Base-by-base conservation (phyloP, 495 filamentous ascomycete species). In the Stereocaulon alpinum region DNA sequence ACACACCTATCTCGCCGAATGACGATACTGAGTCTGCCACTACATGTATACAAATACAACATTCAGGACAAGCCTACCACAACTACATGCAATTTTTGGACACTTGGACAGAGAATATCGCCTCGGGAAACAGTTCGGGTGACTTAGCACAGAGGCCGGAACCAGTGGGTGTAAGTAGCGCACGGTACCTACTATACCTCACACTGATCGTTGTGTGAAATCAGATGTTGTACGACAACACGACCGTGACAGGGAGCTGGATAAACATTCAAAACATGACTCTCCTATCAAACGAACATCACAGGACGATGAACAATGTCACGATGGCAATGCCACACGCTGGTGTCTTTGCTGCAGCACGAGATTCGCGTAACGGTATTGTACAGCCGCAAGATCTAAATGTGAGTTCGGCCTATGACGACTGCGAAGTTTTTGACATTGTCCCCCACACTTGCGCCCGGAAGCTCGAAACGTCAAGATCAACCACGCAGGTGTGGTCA, bases 271-370 rank as follows among this genome's bases (percentile, higher is more conserved):
- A 54, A 12, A 68, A 85, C 57, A 74, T 81, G 34, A 72, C 70
- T 0, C 67, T 68, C 5, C 67, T 70, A 3, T 86, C 79, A 14
- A 54, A 68, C 3, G 60, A 69, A 32, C 67, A 79, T 61, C 57
- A 63, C 0, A 73, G 86, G 40, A 71, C 85, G 45, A 67, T 89
- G 59, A 83, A 87, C 69, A 90, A 89, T 64, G 79, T 89, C 43
- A 87, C 84, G 0, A 77, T 89, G 62, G 83, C 85, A 2, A 83
- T 89, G 75, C 87, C 87, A 0, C 86, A 90, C 58, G 74, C 80
- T 3, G 84, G 84, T 2, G 71, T 91, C 5, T 78, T 84, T 29
- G 68, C 69, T 22, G 86, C 86, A 3, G 81, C 82, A 0, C 73
- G 72, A 27, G 74, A 87, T 62, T 63, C 71, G 0, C 69, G 60